Conservation (phyloP, 2,329 filamentous ascomycete genomes). For the Xylariaceae sp. region DNA sequence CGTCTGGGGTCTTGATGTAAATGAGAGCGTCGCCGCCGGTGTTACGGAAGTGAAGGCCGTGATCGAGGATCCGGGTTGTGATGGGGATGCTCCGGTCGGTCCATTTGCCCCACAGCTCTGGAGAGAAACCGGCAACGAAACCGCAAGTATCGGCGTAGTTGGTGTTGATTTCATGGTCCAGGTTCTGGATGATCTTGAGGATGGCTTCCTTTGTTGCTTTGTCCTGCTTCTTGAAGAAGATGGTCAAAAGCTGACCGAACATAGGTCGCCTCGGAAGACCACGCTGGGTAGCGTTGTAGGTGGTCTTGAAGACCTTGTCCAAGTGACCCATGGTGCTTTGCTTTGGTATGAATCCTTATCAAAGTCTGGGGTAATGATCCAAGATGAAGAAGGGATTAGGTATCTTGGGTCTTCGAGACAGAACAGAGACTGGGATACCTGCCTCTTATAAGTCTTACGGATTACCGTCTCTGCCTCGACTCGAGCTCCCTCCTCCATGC, state of each 20-base stretch:
- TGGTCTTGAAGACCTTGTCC: constrained; percentile 1
- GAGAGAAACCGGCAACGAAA: constrained; percentile 16
- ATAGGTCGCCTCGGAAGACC: constrained; percentile 15
- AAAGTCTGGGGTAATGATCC: not conserved
- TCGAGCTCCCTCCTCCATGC: not conserved
- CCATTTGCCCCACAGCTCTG: constrained; percentile 12
- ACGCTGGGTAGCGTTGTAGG: constrained; percentile 11
- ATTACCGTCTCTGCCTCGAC: not conserved
- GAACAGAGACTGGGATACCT: no score
- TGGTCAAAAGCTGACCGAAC: constrained; percentile 14
- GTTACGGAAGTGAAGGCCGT: constrained; percentile 13
- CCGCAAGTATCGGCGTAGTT: constrained; percentile 1
- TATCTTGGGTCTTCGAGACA: no score
- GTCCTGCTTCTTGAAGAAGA: constrained; percentile 11
- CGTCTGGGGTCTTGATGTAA: constrained; percentile 11
- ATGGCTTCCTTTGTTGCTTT: constrained; percentile 1
- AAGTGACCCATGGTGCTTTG: constrained; percentile 8
- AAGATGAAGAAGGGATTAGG: not conserved
- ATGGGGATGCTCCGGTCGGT: constrained; percentile 8
- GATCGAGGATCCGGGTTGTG: constrained; percentile 6
- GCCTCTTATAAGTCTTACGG: not conserved
- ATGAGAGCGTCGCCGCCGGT: constrained; percentile 14
- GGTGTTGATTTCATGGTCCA: constrained; percentile 10
- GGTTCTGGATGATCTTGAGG: constrained; percentile 7
- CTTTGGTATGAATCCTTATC: not conserved